Evolutionary conservation across 345 rosid species (phyloP).

Genomic region (Hibiscus syriacus): DNA sequence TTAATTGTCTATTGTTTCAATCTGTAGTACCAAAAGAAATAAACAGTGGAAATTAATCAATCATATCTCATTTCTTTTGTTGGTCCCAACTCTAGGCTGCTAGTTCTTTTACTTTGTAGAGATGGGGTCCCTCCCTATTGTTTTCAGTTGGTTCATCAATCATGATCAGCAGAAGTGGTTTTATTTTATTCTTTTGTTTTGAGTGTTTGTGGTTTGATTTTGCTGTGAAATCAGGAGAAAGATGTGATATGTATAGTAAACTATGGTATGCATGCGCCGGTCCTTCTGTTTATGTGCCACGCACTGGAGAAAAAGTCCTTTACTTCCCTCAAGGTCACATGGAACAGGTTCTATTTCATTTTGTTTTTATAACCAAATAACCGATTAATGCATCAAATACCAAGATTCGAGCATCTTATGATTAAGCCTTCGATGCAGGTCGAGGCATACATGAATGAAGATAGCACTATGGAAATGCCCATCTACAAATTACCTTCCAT

Average conservation of each 20-base stretch:
- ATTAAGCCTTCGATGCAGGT: too few species aligned
- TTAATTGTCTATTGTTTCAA: too few species aligned
- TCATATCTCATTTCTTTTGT: too few species aligned
- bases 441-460: conserved; percentile 23
- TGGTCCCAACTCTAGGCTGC: not conserved
- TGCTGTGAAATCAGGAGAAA: conserved; percentile 19
- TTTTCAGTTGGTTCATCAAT: not conserved
- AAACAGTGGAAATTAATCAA: too few species aligned
- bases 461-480: conserved; percentile 32
- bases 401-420: not conserved
- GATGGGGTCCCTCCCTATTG: not conserved
- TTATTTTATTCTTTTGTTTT: not conserved
- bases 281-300: conserved; percentile 36
- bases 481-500: conserved; percentile 40
- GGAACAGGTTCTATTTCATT: conserved; percentile 51
- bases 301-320: conserved; percentile 32
- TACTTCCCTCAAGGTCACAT: conserved; percentile 62
- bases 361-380: not conserved
- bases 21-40: too few species aligned
- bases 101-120: not conserved
- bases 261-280: conserved; percentile 63
- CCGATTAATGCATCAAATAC: too few species aligned
- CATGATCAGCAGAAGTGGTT: not conserved
- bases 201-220: not conserved
- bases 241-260: conserved; percentile 12